Evolutionary conservation across 208 protist species (phyloP).

Genomic region (Wallacemonas sp.): DNA sequence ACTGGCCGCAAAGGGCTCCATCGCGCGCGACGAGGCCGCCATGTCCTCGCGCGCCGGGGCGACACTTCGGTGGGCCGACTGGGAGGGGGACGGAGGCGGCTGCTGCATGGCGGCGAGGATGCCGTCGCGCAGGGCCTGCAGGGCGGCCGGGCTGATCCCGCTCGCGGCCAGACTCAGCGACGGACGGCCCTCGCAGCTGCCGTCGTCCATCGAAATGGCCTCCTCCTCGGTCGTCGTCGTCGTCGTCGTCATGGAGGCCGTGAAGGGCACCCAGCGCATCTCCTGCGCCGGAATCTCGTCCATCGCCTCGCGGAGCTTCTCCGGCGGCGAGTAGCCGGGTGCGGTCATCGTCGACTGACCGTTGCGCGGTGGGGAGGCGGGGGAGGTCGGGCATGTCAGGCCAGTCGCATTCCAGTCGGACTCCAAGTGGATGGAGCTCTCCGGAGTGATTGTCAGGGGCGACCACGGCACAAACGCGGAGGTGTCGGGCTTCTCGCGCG

Average conservation of each 20-base stretch:
- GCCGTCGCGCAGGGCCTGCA: conserved; percentile 3
- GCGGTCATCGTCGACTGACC: conserved; percentile 12
- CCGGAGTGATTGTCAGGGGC: conserved; percentile 58
- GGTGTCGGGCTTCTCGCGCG: conserved; percentile 34
- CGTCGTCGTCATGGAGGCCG: conserved; percentile 25
- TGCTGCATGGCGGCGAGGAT: conserved; percentile 11
- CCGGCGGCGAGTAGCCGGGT: conserved; percentile 2
- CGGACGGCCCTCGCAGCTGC: conserved; percentile 8
- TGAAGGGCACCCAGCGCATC: conserved; percentile 23
- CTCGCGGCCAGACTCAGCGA: conserved; percentile 11
- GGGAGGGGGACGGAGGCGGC: background rate
- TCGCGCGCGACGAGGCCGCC: background rate
- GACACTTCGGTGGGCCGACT: background rate
- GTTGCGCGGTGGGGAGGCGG: background rate
- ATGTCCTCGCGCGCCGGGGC: conserved; percentile 19
- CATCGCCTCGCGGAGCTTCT: background rate
- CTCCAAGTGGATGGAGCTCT: conserved; percentile 44
- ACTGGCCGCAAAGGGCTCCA: conserved; percentile 19
- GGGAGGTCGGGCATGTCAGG: background rate
- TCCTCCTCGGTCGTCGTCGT: conserved; percentile 18
- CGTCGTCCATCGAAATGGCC: conserved; percentile 6
- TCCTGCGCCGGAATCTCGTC: background rate
- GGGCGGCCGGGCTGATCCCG: background rate
- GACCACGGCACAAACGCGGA: conserved; percentile 69
- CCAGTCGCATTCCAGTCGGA: background rate